Conservation (phyloP, 2,329 filamentous ascomycete species). For the Aspergillus fischeri region DNA sequence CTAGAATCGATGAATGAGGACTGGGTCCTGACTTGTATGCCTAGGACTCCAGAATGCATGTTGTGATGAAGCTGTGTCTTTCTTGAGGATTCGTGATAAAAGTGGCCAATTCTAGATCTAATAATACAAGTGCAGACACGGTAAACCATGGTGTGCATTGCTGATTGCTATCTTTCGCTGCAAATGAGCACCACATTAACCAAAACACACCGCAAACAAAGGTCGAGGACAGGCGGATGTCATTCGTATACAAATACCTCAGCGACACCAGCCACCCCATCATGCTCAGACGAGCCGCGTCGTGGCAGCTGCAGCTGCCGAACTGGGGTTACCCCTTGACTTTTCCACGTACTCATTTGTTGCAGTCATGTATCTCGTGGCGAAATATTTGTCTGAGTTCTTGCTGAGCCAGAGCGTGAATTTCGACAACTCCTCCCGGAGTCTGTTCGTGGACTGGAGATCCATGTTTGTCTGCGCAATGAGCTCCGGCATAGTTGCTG, state of each 20-base stretch:
- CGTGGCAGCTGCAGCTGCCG: slow-evolving; percentile 29
- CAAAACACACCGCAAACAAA: neutral
- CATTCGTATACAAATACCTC: neutral
- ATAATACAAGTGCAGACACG: neutral
- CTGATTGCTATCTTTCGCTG: neutral
- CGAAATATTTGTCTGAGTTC: slow-evolving; percentile 72
- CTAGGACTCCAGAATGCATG: neutral
- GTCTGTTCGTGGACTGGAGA: slow-evolving; percentile 77
- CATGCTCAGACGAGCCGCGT: slow-evolving; percentile 25
- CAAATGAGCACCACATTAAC: neutral
- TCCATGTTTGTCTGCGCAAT: slow-evolving; percentile 99
- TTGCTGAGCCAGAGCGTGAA: slow-evolving; percentile 81
- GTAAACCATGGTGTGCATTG: neutral
- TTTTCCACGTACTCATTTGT: slow-evolving; percentile 39
- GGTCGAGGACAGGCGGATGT: neutral
- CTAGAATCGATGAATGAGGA: neutral
- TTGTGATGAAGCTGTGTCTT: too few species aligned
- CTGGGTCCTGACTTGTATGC: neutral
- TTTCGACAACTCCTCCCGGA: slow-evolving; percentile 83
- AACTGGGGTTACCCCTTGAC: slow-evolving; percentile 25
- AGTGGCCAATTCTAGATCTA: neutral
- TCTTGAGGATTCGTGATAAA: neutral
- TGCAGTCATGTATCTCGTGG: slow-evolving; percentile 40
- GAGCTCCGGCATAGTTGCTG: slow-evolving; percentile 86
- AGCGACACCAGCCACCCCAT: neutral